These are phyloP conservation scores for Glonium stellatum DNA, from an alignment of 495 filamentous ascomycete genomes.

Conservation along the genomic window DNA sequence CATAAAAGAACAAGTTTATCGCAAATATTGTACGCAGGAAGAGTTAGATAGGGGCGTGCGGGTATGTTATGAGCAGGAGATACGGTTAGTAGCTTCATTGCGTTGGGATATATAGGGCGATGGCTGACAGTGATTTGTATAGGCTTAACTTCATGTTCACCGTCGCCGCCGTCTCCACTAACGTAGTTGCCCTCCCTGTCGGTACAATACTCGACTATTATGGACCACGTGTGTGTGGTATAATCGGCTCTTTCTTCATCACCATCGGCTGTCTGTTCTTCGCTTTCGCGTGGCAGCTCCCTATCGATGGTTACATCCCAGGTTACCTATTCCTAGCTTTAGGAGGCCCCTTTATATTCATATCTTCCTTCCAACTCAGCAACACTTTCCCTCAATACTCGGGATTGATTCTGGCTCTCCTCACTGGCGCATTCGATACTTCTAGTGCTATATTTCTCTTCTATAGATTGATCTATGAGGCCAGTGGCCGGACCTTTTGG, in stretches of 20 bases:
- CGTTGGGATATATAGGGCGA: not conserved
- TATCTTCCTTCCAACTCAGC: conserved; percentile 84
- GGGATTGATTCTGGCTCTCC: conserved; percentile 72
- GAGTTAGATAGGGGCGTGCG: conserved; percentile 54
- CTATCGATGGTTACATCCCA: conserved; percentile 67
- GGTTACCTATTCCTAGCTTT: conserved; percentile 78
- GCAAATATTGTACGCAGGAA: conserved; percentile 50
- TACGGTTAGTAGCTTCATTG: conserved; percentile 44
- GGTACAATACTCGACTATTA: conserved; percentile 80
- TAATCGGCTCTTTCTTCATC: conserved; percentile 65
- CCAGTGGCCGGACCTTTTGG: conserved; percentile 52
- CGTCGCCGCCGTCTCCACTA: conserved; percentile 78
- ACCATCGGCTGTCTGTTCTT: conserved; percentile 63
- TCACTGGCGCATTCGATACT: conserved; percentile 87
- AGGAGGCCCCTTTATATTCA: conserved; percentile 85
- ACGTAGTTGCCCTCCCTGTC: conserved; percentile 73
- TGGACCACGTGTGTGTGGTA: conserved; percentile 68
- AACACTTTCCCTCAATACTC: conserved; percentile 85
- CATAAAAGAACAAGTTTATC: conserved; percentile 68
- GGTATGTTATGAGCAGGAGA: conserved; percentile 67
- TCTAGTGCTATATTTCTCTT: conserved; percentile 81
- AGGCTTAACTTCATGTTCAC: conserved; percentile 89
- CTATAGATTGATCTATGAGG: conserved; percentile 71
- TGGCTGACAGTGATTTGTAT: conserved; percentile 2
- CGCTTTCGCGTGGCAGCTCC: conserved; percentile 56